Evolutionary conservation across 2,329 filamentous ascomycete genomes (phyloP).

Genomic region (Juglanconis sp.): DNA sequence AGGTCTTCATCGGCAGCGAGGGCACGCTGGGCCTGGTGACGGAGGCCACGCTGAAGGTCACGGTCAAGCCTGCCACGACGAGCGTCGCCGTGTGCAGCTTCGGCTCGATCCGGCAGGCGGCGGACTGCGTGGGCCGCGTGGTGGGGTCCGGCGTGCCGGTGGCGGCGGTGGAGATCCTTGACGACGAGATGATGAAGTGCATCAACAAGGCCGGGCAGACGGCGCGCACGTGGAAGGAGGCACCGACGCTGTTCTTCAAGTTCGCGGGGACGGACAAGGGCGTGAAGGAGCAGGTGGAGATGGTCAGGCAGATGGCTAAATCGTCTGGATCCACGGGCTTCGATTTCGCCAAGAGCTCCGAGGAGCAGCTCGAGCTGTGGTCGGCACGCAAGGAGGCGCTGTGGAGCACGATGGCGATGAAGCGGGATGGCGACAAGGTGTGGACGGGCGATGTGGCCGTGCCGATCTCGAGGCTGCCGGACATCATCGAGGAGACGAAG

Average conservation of each 20-base stretch:
- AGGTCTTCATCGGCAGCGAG: constrained; percentile 86
- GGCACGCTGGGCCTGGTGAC: constrained; percentile 89
- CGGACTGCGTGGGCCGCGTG: constrained; percentile 75
- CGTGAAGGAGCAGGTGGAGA: constrained; percentile 75
- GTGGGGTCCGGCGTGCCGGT: constrained; percentile 79
- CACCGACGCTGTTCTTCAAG: constrained; percentile 81
- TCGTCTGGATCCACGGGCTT: constrained; percentile 63
- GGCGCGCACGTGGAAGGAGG: constrained; percentile 64
- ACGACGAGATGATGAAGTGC: constrained; percentile 82
- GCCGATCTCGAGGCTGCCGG: constrained; percentile 55
- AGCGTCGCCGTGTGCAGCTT: constrained; percentile 73
- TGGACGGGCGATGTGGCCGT: constrained; percentile 71
- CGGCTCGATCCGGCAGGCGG: constrained; percentile 63
- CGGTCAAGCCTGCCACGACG: constrained; percentile 73
- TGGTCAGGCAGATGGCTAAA: constrained; percentile 63
- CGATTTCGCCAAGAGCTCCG: constrained; percentile 68
- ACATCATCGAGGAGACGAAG: constrained; percentile 40
- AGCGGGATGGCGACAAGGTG: constrained; percentile 48
- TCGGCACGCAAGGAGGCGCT: constrained; percentile 40
- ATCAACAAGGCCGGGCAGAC: constrained; percentile 67
- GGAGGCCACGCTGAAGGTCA: constrained; percentile 84
- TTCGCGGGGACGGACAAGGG: constrained; percentile 67
- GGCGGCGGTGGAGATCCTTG: constrained; percentile 87
- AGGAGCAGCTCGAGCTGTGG: constrained; percentile 71
- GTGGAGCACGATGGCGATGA: constrained; percentile 59